Percentiles rank a stretch among this genome's conserved stretches.
These are phyloP conservation scores for Stropharia rugosoannulata DNA, from an alignment of 768 basidiomycete genomes.

Conservation along the genomic window DNA sequence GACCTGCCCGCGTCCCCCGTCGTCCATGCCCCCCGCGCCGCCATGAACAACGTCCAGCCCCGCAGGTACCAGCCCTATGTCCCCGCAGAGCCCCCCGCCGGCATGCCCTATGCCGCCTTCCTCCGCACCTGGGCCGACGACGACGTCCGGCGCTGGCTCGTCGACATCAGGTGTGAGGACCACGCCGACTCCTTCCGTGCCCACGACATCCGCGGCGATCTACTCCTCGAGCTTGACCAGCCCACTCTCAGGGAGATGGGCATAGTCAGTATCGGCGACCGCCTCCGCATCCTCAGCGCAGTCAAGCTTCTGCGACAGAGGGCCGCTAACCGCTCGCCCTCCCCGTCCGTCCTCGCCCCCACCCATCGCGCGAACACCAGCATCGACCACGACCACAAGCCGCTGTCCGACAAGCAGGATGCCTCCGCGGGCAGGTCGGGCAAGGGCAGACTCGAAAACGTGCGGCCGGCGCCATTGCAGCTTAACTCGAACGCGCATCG, in stretches of 20 bases:
- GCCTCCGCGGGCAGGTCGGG: conserved; percentile 28
- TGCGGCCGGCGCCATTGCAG: conserved; percentile 81
- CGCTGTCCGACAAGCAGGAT: conserved; percentile 11
- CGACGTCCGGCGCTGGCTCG: conserved; percentile 77
- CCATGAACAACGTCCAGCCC: conserved; percentile 32
- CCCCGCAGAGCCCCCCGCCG: conserved; percentile 57
- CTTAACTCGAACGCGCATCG: conserved; percentile 54
- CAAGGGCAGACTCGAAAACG: conserved; percentile 53
- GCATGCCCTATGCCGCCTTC: conserved; percentile 59
- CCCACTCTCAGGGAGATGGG: conserved; percentile 87
- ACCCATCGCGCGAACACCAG: conserved; percentile 14
- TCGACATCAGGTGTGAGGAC: conserved; percentile 69
- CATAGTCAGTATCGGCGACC: conserved; percentile 85
- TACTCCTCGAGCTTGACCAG: conserved; percentile 91
- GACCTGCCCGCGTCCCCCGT: neutral
- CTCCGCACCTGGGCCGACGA: conserved; percentile 70
- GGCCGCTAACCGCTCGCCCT: conserved; percentile 31
- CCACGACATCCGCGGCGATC: conserved; percentile 91
- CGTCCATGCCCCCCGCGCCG: conserved; percentile 30
- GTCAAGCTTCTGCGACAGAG: conserved; percentile 76
- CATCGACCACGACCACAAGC: conserved; percentile 12
- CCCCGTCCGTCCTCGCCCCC: conserved; percentile 1
- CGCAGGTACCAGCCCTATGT: conserved; percentile 28
- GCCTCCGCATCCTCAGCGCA: conserved; percentile 82
- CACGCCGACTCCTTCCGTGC: conserved; percentile 70